Percentiles rank a stretch among this genome's conserved stretches.
phyloP scores from a whole-genome alignment of 306 rosid species.

The Ochetophila trinervis region DNA sequence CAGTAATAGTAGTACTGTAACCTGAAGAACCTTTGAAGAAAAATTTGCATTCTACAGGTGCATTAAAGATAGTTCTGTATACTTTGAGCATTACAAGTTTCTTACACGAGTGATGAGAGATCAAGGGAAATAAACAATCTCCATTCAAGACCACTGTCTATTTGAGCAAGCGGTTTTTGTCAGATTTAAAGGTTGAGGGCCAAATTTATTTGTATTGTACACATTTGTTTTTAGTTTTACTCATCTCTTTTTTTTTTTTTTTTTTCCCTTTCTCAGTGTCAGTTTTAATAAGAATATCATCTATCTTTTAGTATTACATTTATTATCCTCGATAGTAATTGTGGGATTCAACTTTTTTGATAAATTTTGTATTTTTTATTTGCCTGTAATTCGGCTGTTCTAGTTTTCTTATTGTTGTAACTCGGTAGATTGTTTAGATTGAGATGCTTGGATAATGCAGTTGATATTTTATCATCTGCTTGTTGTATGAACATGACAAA shows the following conservation, averaged over 20 bases:
- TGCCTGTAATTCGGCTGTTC: not conserved
- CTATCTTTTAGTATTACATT: not conserved
- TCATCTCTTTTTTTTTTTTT: constrained; percentile 4
- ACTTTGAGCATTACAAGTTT: constrained; percentile 9
- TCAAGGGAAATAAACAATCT: constrained; percentile 17
- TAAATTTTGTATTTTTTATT: not conserved
- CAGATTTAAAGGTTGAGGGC: constrained; percentile 22
- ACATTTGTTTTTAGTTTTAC: constrained; percentile 21
- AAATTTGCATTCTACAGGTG: constrained; percentile 27
- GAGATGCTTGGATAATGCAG: not conserved
- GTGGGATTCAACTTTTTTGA: not conserved
- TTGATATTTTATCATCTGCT: not conserved
- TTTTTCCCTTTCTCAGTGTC: not conserved
- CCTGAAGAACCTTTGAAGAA: constrained; percentile 30
- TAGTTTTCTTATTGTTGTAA: not conserved
- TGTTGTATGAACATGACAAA: too few relatives aligned
- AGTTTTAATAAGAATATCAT: constrained; percentile 7
- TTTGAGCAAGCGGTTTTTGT: constrained; percentile 23
- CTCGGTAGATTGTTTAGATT: too few relatives aligned
- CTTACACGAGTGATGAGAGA: constrained; percentile 21
- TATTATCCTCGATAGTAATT: not conserved
- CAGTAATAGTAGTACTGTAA: constrained; percentile 32
- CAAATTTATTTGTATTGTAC: constrained; percentile 26
- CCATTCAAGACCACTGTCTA: constrained; percentile 27
- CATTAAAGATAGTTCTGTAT: constrained; percentile 22